Evolutionary conservation across 768 basidiomycete genomes (phyloP).

Genomic region (Termitomyces sp.): DNA sequence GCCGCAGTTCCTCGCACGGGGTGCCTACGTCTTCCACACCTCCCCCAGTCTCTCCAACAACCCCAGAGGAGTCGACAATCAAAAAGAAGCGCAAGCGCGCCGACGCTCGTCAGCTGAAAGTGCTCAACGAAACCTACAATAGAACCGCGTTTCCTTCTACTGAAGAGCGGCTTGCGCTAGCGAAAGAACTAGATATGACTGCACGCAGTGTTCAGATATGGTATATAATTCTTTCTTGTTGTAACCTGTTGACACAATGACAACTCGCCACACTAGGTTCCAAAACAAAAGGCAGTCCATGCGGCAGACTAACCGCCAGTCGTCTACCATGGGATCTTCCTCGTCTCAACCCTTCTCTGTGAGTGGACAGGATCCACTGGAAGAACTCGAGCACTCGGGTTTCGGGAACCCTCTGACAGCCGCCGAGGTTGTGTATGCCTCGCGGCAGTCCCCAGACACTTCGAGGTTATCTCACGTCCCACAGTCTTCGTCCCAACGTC

Average conservation of each 20-base stretch:
- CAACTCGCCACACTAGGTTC: slow-evolving; percentile 50
- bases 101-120: slow-evolving; percentile 72
- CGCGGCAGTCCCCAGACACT: slow-evolving; percentile 35
- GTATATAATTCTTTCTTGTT: slow-evolving; percentile 32
- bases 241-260: slow-evolving; percentile 10
- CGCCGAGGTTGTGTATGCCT: slow-evolving; percentile 30
- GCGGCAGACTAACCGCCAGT: slow-evolving; percentile 71
- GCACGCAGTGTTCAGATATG: slow-evolving; percentile 85
- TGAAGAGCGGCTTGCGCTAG: slow-evolving; percentile 74
- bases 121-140: slow-evolving; percentile 74
- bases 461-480: slow-evolving; percentile 25
- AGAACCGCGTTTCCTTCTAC: slow-evolving; percentile 87
- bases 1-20: slow-evolving; percentile 30
- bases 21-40: slow-evolving; percentile 44
- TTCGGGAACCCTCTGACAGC: slow-evolving; percentile 29
- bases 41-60: slow-evolving; percentile 41
- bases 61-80: slow-evolving; percentile 60
- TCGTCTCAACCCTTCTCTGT: slow-evolving; percentile 45
- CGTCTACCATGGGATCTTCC: slow-evolving; percentile 36
- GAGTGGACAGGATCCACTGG: slow-evolving; percentile 31
- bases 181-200: slow-evolving; percentile 77
- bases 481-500: slow-evolving; percentile 39
- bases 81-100: slow-evolving; percentile 89
- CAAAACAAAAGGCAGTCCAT: slow-evolving; percentile 84
- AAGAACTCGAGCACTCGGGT: slow-evolving; percentile 30